Evolutionary conservation across 176 grass and related monocot genomes (phyloP).

Genomic region (Zea mays): Zm-B73-REFERENCE-NAM-5.0 NC_050100.1:117607501-117608000

Average conservation of each 20-base stretch:
- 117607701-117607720: slow-evolving; percentile 42
- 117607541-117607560: too few relatives aligned
- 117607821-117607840: background rate
- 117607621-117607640: too few relatives aligned
- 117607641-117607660: background rate
- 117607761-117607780: slow-evolving; percentile 78
- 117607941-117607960: slow-evolving; percentile 67
- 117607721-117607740: background rate
- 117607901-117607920: slow-evolving; percentile 76
- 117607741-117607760: background rate
- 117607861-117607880: slow-evolving; percentile 13
- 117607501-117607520: background rate
- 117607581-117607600: slow-evolving; percentile 20
- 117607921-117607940: slow-evolving; percentile 87
- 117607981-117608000: background rate
- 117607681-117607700: background rate
- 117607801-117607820: slow-evolving; percentile 32
- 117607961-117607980: slow-evolving; percentile 59
- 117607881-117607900: slow-evolving; percentile 7
- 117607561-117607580: slow-evolving; percentile 52
- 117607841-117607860: background rate
- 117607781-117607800: slow-evolving; percentile 60
- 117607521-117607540: background rate
- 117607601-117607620: too few relatives aligned
- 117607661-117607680: background rate